phyloP scores from a whole-genome alignment of 1,284 basidiomycete species.

The Fomitopsis pinicola region DNA sequence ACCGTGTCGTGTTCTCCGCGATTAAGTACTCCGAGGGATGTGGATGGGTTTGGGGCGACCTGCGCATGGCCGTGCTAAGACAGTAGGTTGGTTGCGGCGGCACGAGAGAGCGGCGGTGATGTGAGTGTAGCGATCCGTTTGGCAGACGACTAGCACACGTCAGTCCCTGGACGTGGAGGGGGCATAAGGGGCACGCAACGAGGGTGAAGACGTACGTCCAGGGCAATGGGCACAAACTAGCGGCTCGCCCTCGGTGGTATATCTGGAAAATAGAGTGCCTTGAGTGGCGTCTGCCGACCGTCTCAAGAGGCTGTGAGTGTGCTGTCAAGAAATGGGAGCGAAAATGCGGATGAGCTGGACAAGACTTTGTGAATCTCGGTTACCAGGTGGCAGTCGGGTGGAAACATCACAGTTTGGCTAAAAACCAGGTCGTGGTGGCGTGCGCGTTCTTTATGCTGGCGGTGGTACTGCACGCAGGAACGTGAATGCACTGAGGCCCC shows the following conservation, averaged over 20 bases:
- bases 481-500: conserved; percentile 9
- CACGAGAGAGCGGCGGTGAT: conserved; percentile 8
- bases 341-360: conserved; percentile 8
- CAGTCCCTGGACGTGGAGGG: conserved; percentile 11
- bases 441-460: conserved; percentile 15
- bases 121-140: conserved; percentile 6
- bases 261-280: conserved; percentile 11
- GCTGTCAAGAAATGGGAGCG: conserved; percentile 12
- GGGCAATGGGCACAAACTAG: conserved; percentile 16
- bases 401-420: conserved; percentile 9
- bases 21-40: conserved; percentile 23
- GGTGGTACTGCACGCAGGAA: conserved; percentile 4
- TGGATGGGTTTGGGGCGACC: neutral
- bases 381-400: conserved; percentile 10
- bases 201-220: neutral
- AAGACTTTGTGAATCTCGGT: conserved; percentile 5
- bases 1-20: conserved; percentile 21
- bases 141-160: conserved; percentile 6
- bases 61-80: neutral
- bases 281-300: conserved; percentile 1
- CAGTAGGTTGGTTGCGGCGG: neutral
- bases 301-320: conserved; percentile 12
- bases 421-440: conserved; percentile 1
- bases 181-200: conserved; percentile 11
- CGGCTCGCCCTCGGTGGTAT: conserved; percentile 9